Evolutionary conservation across 163 green algal species (phyloP).

Genomic region (Chloromonas sp.): DNA sequence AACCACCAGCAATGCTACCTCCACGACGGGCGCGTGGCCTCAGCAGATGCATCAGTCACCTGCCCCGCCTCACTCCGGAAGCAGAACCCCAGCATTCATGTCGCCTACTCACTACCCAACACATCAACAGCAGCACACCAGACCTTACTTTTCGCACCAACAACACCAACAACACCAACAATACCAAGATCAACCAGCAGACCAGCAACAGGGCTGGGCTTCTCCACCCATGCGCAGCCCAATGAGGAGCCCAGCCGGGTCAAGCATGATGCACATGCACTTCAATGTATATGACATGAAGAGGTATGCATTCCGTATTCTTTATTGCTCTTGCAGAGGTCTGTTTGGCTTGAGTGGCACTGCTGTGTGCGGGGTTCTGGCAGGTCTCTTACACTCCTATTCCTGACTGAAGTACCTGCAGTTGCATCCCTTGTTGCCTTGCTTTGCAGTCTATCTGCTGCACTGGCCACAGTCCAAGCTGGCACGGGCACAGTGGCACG

Average conservation of each 20-base stretch:
- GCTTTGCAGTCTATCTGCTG: slow-evolving; percentile 40
- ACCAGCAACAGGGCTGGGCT: background rate
- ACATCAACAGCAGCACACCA: background rate
- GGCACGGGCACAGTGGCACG: slow-evolving; percentile 60
- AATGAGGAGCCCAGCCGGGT: too few species aligned
- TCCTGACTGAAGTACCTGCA: too few species aligned
- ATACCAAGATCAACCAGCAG: background rate
- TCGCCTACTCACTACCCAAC: too few species aligned
- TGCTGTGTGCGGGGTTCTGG: too few species aligned
- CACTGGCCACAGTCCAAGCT: slow-evolving; percentile 50
- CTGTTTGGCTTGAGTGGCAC: background rate
- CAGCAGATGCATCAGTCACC: too few species aligned
- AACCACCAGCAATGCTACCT: too few species aligned
- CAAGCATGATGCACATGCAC: background rate
- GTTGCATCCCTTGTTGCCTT: too few species aligned
- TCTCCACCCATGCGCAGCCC: background rate
- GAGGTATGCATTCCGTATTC: slow-evolving; percentile 21
- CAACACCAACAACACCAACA: background rate
- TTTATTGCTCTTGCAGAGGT: background rate
- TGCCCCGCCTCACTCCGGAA: too few species aligned
- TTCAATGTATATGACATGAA: slow-evolving; percentile 50
- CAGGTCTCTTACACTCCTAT: too few species aligned
- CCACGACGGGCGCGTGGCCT: too few species aligned
- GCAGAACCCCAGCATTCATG: too few species aligned
- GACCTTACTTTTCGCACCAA: background rate